Evolutionary conservation across 106 monocot genomes (phyloP), one percentile per base, ranked within the genome.

Genomic region (Dendrobium nobile): DNA sequence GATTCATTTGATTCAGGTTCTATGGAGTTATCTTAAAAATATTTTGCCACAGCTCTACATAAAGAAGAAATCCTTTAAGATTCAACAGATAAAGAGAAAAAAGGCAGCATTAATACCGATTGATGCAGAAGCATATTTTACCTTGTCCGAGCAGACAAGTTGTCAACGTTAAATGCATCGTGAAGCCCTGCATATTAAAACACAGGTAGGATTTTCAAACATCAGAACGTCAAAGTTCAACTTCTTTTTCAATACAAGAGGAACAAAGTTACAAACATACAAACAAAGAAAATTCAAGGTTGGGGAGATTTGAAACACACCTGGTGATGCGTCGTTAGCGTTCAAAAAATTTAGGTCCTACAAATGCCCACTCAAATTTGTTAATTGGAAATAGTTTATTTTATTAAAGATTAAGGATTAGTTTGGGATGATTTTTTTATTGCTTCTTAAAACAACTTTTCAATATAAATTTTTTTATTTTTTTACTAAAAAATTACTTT

Each of bases 21-120:
- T 15, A 27, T 5, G 15, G 76, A 22, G 48, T 41, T 76, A 2
- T 76, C 76, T 76, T 76, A 28, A 41, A 76, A 51, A 48, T 76
- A 76, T 24, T 76, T 76, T 47, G 76, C 48, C 27, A 76, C 76
- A 76, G 76, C 76, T 48, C 76, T 76, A 48, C 45, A 76, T 8
- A 5, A 76, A 10, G 19, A 47, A 47, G 42, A 42, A 43, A 41
- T 76, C 41, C 26, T 27, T 76, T 41, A 11, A 11, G 41, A 43
- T 76, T 51, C 27, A 48, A 51, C 27, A 4, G 9, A 42, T 56
- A 27, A 67, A 67, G 22, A 28, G 27, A 67, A 67, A 27, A 67
- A 67, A 67, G 20, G 31, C 31, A 31, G 11, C 13, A 31, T 31
- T 70, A 70, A 13, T 43, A n/a, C 4, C n/a, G 48, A 22, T 18